Conservation (phyloP, 495 filamentous ascomycete species). For the Cudoniella acicularis region DNA sequence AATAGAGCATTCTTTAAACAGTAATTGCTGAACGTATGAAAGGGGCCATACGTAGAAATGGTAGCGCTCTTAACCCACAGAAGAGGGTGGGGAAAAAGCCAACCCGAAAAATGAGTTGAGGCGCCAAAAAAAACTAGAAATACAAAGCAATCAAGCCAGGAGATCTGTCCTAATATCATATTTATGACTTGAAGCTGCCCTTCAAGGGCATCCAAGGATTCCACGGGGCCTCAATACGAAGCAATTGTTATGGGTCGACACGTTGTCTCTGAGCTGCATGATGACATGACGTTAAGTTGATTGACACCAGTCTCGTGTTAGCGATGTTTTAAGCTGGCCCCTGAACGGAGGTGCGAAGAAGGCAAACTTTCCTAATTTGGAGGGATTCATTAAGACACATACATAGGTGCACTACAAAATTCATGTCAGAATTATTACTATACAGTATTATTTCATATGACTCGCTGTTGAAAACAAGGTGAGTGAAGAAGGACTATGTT, state of each 20-base stretch:
- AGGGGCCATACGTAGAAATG: conserved; percentile 58
- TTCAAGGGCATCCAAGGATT: not conserved
- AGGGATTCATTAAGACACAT: too few species aligned
- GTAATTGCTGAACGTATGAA: not conserved
- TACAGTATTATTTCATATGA: too few species aligned
- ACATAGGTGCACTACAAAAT: too few species aligned
- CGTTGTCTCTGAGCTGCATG: too few species aligned
- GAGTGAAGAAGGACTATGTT: not conserved
- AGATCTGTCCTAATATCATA: conserved; percentile 64
- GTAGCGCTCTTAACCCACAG: conserved; percentile 58
- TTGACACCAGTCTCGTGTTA: not conserved
- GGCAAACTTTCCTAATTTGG: too few species aligned
- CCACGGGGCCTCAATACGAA: too few species aligned
- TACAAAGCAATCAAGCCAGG: conserved; percentile 66
- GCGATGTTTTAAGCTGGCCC: not conserved
- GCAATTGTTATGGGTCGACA: too few species aligned
- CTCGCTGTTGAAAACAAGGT: too few species aligned
- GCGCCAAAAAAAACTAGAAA: conserved; percentile 62
- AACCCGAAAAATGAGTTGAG: conserved; percentile 60
- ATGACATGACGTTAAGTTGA: not conserved
- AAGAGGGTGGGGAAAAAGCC: conserved; percentile 49
- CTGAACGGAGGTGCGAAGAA: too few species aligned
- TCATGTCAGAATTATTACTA: too few species aligned
- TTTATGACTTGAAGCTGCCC: not conserved
- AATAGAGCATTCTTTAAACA: too few species aligned